Evolutionary conservation across 768 basidiomycete species (phyloP).

Genomic region (Tremella fuciformis): DNA sequence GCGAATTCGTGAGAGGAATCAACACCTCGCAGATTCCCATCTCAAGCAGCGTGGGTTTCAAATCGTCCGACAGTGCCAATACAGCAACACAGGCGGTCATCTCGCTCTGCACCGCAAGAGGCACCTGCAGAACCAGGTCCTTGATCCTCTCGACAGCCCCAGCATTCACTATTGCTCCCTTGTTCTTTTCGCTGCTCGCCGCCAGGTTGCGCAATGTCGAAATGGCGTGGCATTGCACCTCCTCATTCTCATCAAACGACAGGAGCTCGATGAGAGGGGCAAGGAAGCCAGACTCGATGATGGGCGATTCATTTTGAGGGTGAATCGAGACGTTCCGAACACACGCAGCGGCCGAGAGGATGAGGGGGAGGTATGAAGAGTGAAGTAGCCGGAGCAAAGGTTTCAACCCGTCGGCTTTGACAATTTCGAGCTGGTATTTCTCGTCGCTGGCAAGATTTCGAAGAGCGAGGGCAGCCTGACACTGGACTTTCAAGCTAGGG

Average conservation of each 20-base stretch:
- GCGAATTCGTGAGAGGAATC: constrained; percentile 92
- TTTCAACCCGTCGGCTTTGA: constrained; percentile 87
- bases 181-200: constrained; percentile 96
- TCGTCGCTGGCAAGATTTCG: constrained; percentile 97
- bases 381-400: constrained; percentile 90
- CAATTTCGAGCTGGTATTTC: constrained; percentile 98
- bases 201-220: constrained; percentile 94
- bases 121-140: constrained; percentile 89
- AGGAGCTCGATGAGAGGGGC: constrained; percentile 92
- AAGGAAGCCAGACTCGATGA: constrained; percentile 96
- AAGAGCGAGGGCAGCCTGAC: constrained; percentile 92
- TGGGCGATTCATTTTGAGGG: constrained; percentile 96
- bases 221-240: constrained; percentile 98
- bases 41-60: constrained; percentile 93
- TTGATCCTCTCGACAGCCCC: constrained; percentile 96
- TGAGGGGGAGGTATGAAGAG: constrained; percentile 94
- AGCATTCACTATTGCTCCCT: constrained; percentile 94
- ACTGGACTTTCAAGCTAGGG: constrained; percentile 95
- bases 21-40: constrained; percentile 98
- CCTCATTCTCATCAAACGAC: constrained; percentile 98
- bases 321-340: constrained; percentile 99
- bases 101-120: constrained; percentile 95
- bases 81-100: constrained; percentile 99
- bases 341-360: constrained; percentile 95
- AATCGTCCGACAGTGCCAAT: constrained; percentile 91